A percentile compares a stretch with the other conserved stretches of the same genome.
phyloP scores from a whole-genome alignment of 2,329 filamentous ascomycete species.

The Fusarium sp. region DNA sequence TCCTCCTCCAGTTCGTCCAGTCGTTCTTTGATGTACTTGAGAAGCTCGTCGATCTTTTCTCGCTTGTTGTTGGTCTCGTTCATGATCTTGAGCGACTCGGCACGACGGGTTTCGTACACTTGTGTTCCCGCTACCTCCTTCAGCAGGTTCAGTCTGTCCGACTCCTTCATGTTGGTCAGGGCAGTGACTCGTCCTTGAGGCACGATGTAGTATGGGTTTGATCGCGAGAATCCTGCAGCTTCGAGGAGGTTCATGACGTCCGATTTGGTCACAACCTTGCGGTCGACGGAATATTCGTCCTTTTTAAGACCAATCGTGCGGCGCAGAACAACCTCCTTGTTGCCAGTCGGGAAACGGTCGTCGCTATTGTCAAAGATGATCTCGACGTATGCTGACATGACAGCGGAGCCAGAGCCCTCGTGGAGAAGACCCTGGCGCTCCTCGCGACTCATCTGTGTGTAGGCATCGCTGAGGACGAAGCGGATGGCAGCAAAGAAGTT shows the following conservation, averaged over 20 bases:
- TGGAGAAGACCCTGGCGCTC: slow-evolving; percentile 97
- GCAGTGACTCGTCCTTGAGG: slow-evolving; percentile 96
- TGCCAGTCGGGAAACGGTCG: slow-evolving; percentile 93
- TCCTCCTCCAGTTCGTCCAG: slow-evolving; percentile 93
- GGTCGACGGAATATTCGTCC: slow-evolving; percentile 97
- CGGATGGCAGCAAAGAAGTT: slow-evolving; percentile 99
- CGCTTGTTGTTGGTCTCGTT: slow-evolving; percentile 95
- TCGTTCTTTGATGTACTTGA: slow-evolving; percentile 92
- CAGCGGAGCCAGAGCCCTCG: slow-evolving; percentile 95
- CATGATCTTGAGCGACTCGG: slow-evolving; percentile 97
- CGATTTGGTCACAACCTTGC: slow-evolving; percentile 93
- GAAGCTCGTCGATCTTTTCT: slow-evolving; percentile 90
- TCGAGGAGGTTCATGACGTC: slow-evolving; percentile 97
- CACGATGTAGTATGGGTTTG: slow-evolving; percentile 99
- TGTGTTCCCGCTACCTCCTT: slow-evolving; percentile 99
- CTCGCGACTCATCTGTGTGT: slow-evolving; percentile 94
- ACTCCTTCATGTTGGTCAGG: slow-evolving; percentile 98
- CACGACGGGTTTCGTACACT: slow-evolving; percentile 91
- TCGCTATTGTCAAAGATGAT: slow-evolving; percentile 99
- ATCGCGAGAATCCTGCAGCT: slow-evolving; percentile 94
- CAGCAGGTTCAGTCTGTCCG: slow-evolving; percentile 86
- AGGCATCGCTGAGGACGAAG: slow-evolving; percentile 97
- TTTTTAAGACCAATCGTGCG: slow-evolving; percentile 98
- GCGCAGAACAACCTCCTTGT: slow-evolving; percentile 88
- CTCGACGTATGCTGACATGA: slow-evolving; percentile 99